Conservation (phyloP, 176 grass and related monocot species). For the Avena insularis region DNA sequence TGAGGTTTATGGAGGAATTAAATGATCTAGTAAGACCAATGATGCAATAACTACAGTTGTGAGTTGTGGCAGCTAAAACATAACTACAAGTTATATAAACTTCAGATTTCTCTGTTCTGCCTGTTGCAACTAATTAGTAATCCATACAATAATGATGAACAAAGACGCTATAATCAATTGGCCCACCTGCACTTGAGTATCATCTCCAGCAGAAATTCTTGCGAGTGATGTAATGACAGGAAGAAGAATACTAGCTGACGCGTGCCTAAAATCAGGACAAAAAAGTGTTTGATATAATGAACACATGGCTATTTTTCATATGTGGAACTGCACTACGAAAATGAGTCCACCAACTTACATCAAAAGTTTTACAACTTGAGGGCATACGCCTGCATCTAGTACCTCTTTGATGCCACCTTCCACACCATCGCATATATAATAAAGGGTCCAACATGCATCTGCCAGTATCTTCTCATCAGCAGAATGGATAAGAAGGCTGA, state of each 20-base stretch:
- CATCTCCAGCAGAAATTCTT: constrained; percentile 74
- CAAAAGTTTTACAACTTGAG: constrained; percentile 74
- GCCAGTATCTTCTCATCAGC: constrained; percentile 78
- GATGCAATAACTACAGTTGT: not conserved
- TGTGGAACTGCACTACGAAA: constrained; percentile 26
- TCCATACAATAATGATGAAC: not conserved
- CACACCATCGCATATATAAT: constrained; percentile 53
- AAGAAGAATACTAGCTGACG: constrained; percentile 62
- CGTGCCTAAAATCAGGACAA: constrained; percentile 54
- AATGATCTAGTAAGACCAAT: constrained; percentile 1
- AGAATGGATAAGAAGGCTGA: constrained; percentile 73
- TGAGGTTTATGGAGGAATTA: not conserved
- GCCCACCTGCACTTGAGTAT: constrained; percentile 68
- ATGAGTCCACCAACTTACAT: constrained; percentile 55
- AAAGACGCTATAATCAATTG: not conserved
- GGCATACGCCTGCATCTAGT: constrained; percentile 59
- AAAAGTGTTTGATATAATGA: not conserved
- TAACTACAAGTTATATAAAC: not conserved
- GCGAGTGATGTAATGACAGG: constrained; percentile 60
- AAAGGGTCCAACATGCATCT: constrained; percentile 73
- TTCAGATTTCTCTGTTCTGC: not conserved
- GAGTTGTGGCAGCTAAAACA: not conserved
- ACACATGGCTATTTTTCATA: not conserved
- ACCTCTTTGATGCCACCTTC: constrained; percentile 57
- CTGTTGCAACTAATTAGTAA: constrained; percentile 21